Conservation (phyloP, 2,329 filamentous ascomycete species). For the Talaromyces rugulosus region DNA sequence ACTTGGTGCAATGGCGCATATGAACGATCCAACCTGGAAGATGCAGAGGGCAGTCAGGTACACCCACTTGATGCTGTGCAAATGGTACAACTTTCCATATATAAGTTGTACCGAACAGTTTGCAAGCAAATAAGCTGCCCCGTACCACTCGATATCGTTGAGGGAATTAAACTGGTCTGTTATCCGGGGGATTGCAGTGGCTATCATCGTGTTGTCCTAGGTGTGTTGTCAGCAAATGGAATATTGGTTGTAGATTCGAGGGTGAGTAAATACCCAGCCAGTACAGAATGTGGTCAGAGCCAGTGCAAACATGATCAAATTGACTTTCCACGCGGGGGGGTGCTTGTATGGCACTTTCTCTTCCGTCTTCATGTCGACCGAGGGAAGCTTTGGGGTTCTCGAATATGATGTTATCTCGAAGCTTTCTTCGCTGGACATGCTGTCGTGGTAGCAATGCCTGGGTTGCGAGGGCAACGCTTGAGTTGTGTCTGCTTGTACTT, state of each 20-base stretch:
- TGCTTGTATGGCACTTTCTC: background rate
- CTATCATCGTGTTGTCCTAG: constrained; percentile 30
- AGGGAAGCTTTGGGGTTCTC: background rate
- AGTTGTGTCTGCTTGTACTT: background rate
- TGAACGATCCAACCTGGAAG: constrained; percentile 33
- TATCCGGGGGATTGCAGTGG: constrained; percentile 38
- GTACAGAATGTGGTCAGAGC: constrained; percentile 1
- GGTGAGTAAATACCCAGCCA: background rate
- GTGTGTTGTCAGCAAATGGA: background rate
- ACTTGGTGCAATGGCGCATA: constrained; percentile 29
- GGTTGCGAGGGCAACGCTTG: background rate
- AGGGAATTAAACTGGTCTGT: constrained; percentile 39
- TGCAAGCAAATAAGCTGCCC: constrained; percentile 34
- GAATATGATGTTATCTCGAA: background rate
- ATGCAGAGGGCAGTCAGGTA: constrained; percentile 29
- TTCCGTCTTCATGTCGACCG: background rate
- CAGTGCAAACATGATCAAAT: background rate
- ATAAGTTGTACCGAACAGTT: constrained; percentile 32
- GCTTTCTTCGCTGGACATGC: constrained; percentile 3
- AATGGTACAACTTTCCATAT: constrained; percentile 33
- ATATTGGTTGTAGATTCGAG: background rate
- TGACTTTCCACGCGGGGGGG: background rate
- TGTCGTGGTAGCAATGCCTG: background rate
- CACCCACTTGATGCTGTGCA: constrained; percentile 32
- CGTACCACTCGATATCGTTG: constrained; percentile 43